Evolutionary conservation across 805 yeast species (phyloP), one percentile per base, ranked within the genome.

Genomic region (Ogataea siamensis): DNA sequence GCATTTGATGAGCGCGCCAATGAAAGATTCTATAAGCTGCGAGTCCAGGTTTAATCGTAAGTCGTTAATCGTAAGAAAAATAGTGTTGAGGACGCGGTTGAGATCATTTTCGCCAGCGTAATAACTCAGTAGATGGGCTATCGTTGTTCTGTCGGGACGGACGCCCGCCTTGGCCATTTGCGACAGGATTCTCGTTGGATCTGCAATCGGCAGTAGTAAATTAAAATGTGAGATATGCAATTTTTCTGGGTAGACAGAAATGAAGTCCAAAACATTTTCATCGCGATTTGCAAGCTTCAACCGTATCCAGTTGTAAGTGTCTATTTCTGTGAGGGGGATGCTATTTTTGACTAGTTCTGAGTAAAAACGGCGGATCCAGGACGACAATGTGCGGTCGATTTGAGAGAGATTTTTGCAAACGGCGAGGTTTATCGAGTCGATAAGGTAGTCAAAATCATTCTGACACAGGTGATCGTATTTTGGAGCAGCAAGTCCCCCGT

Each of bases 221-320:
- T 42, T 45, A 38, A 36, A 37, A 34, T 44, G 47, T 7, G 47
- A 39, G 10, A 39, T 37, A 37, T 40, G 45, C 12, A 35, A 12
- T 7, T 29, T 32, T n/a, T 36, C 27, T 7, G 28, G 27, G 17
- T 40, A 23, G n/a, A 20, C 20, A 4, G 28, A 11, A 3, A 42
- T 26, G 18, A 36, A 34, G 3, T 19, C 29, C 27, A 45, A 30
- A 10, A 43, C 21, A 5, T 31, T 24, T 14, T 19, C 22, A 5
- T 33, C 23, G 1, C 20, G 8, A 10, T 24, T 17, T 5, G 21
- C 16, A 14, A 37, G 5, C 27, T 37, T 39, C 12, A 43, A n/a
- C 19, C 20, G 22, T 8, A 49, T 24, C 34, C 40, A 41, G 24
- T 38, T 43, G 31, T 32, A 27, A 1, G 44, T 39, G 16, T 47